Evolutionary conservation across 768 basidiomycete species (phyloP).

Genomic region (Pisolithus albus): DNA sequence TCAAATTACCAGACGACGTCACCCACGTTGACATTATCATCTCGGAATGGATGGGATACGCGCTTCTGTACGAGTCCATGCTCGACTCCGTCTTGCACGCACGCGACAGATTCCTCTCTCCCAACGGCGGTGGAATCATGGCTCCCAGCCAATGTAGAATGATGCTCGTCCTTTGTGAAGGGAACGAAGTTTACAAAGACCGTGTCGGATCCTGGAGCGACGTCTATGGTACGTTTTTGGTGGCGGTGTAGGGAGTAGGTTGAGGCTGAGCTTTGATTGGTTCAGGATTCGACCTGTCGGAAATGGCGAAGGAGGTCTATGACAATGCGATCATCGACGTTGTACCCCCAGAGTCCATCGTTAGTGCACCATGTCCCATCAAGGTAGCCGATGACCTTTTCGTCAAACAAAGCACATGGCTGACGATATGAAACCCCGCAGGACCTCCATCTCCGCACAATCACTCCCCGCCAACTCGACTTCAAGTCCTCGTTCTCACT

Average conservation of each 20-base stretch:
- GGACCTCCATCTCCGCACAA: constrained; percentile 69
- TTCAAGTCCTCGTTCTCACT: constrained; percentile 76
- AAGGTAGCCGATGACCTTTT: constrained; percentile 44
- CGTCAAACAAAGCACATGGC: not conserved
- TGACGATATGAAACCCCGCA: constrained; percentile 20
- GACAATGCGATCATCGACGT: constrained; percentile 84
- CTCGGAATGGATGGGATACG: constrained; percentile 98
- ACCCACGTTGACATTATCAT: constrained; percentile 88
- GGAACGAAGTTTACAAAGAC: constrained; percentile 68
- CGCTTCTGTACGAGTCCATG: constrained; percentile 93
- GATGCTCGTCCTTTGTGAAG: constrained; percentile 78
- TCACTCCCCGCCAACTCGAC: constrained; percentile 66
- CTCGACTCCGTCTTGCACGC: constrained; percentile 90
- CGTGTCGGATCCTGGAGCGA: constrained; percentile 85
- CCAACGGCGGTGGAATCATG: constrained; percentile 74
- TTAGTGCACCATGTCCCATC: constrained; percentile 56
- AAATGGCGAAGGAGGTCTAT: constrained; percentile 70
- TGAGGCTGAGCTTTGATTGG: not conserved
- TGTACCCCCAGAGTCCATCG: constrained; percentile 54
- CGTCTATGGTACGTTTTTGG: constrained; percentile 63
- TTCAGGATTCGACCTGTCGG: constrained; percentile 80
- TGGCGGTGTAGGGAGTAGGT: no score
- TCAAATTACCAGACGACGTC: constrained; percentile 63
- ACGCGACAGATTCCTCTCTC: constrained; percentile 76
- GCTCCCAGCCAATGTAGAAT: constrained; percentile 87